Base-by-base conservation (phyloP, 345 rosid genomes). In the Eucalyptus coolabah region DNA sequence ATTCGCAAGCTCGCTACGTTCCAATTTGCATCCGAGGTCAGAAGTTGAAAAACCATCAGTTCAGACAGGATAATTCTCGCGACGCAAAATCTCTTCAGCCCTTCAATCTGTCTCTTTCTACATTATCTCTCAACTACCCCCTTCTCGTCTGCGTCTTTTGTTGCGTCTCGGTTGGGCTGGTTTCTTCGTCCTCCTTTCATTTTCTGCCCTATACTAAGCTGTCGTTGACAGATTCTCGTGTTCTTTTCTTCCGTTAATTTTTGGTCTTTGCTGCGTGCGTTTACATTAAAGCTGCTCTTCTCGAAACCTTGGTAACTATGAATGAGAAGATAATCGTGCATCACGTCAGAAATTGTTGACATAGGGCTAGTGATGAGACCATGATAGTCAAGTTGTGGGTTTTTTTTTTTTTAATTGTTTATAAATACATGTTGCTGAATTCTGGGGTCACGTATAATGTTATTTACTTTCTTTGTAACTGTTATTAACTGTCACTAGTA, bases 331-430 rank as follows among this genome's bases (percentile, higher is more conserved):
- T 8, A 65, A n/a, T 65, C 19, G 21, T 53, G 26, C 59, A 53
- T 53, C 59, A 21, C 11, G 26, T 2, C 11, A 53, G 26, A 19
- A 8, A 53, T 21, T 53, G 59, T 21, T 21, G 59, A 53, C 59
- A 53, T 53, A 53, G 59, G 59, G 59, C 11, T 26, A 19, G 59
- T 53, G 11, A 53, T 21, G 59, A 53, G 26, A 53, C 59, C 59
- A 19, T 2, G 0, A 53, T 53, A 53, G 59, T 53, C 59, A 21
- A 53, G 59, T 0, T 1, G 59, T 53, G 59, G 59, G 26, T 19
- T 53, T 21, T 53, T 17, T 15, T 1, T 53, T 3, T 19, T 0
- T 19, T 53, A 53, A 19, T 53, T 0, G 1, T 53, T 53, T 53
- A 21, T 53, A 53, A 53, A 53, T 53, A 53, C 59, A 53, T 19